Percentiles rank a stretch among this genome's conserved stretches.
Evolutionary conservation across 495 filamentous ascomycete genomes (phyloP).

Genomic region (Penicillium canariense): DNA sequence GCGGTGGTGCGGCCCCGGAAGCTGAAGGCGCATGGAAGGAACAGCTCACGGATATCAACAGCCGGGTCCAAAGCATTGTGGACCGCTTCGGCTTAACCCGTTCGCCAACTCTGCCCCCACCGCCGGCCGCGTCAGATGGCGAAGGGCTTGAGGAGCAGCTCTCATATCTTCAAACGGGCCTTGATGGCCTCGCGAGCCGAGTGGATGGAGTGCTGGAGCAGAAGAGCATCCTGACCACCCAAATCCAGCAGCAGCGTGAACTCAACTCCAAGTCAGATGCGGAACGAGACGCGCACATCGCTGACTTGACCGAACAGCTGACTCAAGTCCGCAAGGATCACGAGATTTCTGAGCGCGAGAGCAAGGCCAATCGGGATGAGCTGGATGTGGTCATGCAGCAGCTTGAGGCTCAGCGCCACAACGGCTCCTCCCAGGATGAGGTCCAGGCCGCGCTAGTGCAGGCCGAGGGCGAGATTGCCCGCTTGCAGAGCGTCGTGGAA

Average conservation of each 20-base stretch:
- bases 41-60: constrained; percentile 50
- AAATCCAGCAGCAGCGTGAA: constrained; percentile 90
- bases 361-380: constrained; percentile 40
- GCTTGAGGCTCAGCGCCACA: constrained; percentile 44
- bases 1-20: constrained; percentile 12
- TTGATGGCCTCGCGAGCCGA: constrained; percentile 67
- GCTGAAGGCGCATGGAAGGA: constrained; percentile 37
- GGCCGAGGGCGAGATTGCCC: constrained; percentile 52
- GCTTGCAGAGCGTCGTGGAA: constrained; percentile 27
- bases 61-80: constrained; percentile 51
- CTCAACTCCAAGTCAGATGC: constrained; percentile 68
- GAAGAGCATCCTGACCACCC: constrained; percentile 76
- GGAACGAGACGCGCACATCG: constrained; percentile 54
- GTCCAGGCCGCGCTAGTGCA: constrained; percentile 41
- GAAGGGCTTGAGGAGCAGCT: constrained; percentile 51
- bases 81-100: constrained; percentile 45
- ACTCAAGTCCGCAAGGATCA: constrained; percentile 40
- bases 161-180: constrained; percentile 58
- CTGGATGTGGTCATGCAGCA: constrained; percentile 45
- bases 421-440: constrained; percentile 24
- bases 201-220: constrained; percentile 68
- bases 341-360: constrained; percentile 39
- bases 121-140: constrained; percentile 44
- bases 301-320: constrained; percentile 49
- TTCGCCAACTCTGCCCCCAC: constrained; percentile 45